Conservation (phyloP, 1,284 basidiomycete species). For the Exobasidium cylindrosporum region DNA sequence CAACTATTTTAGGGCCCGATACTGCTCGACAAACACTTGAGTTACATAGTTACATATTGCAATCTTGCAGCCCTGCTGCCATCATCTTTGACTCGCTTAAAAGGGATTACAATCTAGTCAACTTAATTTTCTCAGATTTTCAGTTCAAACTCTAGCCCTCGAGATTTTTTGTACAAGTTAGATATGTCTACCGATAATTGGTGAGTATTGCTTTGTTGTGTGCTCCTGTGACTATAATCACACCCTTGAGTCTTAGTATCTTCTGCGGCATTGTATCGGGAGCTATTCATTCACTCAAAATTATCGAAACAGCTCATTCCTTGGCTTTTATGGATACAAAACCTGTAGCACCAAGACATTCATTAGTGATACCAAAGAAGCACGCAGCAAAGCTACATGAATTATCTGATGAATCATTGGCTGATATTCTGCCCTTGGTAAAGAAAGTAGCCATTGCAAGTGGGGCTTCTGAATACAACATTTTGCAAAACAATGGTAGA, state of each 20-base stretch:
- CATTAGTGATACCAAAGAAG: slow-evolving; percentile 79
- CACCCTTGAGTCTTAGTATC: too few species aligned
- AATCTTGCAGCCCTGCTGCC: too few species aligned
- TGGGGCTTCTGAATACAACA: slow-evolving; percentile 76
- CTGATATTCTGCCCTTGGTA: slow-evolving; percentile 67
- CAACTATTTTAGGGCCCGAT: too few species aligned
- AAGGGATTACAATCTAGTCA: too few species aligned
- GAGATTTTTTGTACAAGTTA: too few species aligned
- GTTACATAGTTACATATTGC: too few species aligned
- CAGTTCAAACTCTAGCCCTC: too few species aligned
- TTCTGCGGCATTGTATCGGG: slow-evolving; percentile 59
- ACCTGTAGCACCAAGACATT: slow-evolving; percentile 79
- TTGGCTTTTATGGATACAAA: slow-evolving; percentile 66
- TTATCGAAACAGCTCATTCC: slow-evolving; percentile 56
- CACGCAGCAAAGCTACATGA: slow-evolving; percentile 58
- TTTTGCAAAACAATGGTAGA: slow-evolving; percentile 65
- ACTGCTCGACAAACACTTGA: too few species aligned
- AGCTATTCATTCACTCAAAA: slow-evolving; percentile 56
- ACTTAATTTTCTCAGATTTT: too few species aligned
- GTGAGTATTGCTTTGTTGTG: too few species aligned
- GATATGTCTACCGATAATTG: slow-evolving; percentile 2
- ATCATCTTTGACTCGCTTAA: too few species aligned
- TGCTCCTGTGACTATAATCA: too few species aligned
- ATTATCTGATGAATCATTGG: slow-evolving; percentile 55
- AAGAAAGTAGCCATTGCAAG: slow-evolving; percentile 83